These are phyloP conservation scores for Wickerhamomyces kurtzmanii DNA, from an alignment of 805 yeast species.

Conservation along the genomic window DNA sequence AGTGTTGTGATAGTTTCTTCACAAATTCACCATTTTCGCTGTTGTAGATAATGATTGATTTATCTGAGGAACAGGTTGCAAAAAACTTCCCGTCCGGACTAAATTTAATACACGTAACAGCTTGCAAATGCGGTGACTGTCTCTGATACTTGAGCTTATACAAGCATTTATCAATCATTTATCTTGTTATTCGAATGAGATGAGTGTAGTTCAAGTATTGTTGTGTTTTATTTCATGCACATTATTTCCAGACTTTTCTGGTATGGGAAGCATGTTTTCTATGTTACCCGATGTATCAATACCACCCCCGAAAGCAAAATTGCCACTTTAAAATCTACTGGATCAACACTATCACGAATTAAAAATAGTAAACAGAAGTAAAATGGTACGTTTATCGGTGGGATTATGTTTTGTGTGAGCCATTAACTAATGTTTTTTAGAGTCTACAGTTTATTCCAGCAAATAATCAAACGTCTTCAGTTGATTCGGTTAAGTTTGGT, in stretches of 20 bases:
- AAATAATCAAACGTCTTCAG: constrained; percentile 29
- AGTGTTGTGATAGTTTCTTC: constrained; percentile 42
- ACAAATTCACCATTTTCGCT: constrained; percentile 23
- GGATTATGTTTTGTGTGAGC: no score
- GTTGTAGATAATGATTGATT: constrained; percentile 50
- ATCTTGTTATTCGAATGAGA: no score
- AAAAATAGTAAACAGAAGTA: no score
- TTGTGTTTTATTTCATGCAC: not conserved
- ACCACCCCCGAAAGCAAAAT: no score
- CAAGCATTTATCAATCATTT: no score
- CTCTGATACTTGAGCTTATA: not conserved
- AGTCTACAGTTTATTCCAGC: constrained; percentile 55
- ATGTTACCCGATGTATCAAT: no score
- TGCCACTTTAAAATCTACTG: no score
- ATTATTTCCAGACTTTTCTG: not conserved
- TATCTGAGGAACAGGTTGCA: constrained; percentile 54
- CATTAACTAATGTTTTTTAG: no score
- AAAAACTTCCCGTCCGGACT: constrained; percentile 50
- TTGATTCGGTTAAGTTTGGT: constrained; percentile 42
- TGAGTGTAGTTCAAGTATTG: not conserved
- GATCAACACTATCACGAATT: no score
- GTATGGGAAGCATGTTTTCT: no score
- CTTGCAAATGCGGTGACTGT: constrained; percentile 2
- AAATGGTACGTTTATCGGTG: no score
- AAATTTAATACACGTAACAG: constrained; percentile 39